phyloP scores from a whole-genome alignment of 345 rosid genomes.

The Rubroshorea leprosula region DNA sequence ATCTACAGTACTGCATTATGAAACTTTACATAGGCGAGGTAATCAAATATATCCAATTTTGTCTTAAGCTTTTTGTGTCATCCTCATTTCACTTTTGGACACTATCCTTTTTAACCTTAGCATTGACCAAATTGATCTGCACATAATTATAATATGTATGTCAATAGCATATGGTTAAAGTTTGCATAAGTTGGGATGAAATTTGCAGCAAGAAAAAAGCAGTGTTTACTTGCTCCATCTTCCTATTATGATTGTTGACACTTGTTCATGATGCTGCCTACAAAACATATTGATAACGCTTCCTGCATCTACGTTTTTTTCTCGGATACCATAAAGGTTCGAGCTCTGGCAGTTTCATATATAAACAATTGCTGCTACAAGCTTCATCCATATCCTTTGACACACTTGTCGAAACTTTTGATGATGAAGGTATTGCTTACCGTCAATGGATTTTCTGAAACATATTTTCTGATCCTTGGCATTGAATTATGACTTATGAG shows the following conservation, averaged over 20 bases:
- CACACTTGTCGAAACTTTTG: constrained; percentile 51
- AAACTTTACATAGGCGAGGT: constrained; percentile 69
- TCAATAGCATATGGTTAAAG: too few relatives aligned
- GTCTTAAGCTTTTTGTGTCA: neutral
- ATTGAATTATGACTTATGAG: neutral
- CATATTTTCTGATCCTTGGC: neutral
- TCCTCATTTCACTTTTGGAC: neutral
- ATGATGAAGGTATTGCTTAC: constrained; percentile 55
- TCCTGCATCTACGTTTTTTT: neutral
- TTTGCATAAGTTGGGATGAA: too few relatives aligned
- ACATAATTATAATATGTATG: too few relatives aligned
- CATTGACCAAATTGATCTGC: too few relatives aligned
- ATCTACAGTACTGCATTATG: constrained; percentile 69
- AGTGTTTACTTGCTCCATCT: too few relatives aligned
- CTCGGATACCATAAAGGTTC: constrained; percentile 38
- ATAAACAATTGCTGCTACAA: constrained; percentile 75
- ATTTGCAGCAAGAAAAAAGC: too few relatives aligned
- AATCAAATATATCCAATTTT: constrained; percentile 11
- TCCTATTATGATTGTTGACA: neutral
- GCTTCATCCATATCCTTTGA: constrained; percentile 85
- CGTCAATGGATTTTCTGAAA: neutral
- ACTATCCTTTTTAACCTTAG: neutral
- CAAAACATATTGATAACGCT: neutral
- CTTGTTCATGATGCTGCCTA: neutral
- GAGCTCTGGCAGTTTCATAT: constrained; percentile 51